Conservation (phyloP, 495 filamentous ascomycete species). For the Parmelia sp. region DNA sequence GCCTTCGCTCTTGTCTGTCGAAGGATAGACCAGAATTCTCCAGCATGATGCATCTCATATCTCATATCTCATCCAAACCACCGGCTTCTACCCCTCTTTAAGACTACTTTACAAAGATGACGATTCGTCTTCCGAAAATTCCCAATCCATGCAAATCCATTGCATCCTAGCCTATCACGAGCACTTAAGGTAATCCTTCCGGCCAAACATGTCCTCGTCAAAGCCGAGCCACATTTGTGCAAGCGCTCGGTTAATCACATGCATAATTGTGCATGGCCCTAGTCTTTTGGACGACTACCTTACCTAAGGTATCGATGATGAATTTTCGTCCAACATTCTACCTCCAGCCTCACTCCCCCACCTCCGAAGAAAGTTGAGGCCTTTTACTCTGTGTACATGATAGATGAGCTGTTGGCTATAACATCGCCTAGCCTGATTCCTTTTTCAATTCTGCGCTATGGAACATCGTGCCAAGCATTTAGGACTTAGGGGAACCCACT, state of each 20-base stretch:
- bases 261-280: not conserved
- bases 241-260: conserved; percentile 1
- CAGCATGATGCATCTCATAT: too few relatives aligned
- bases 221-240: conserved; percentile 1
- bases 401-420: not conserved
- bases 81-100: not conserved
- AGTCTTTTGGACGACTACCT: not conserved
- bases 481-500: not conserved
- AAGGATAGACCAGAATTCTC: too few relatives aligned
- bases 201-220: not conserved
- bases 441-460: not conserved
- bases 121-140: not conserved
- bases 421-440: not conserved
- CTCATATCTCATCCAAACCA: not conserved
- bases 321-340: not conserved
- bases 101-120: not conserved
- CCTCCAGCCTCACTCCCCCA: not conserved
- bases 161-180: not conserved
- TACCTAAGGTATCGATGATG: too few relatives aligned
- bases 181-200: not conserved
- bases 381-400: not conserved
- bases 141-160: too few relatives aligned
- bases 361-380: not conserved
- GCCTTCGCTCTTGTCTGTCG: too few relatives aligned
- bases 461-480: not conserved